These are phyloP conservation scores for Gossypium gossypioides DNA, from an alignment of 441 rosid genomes.

Conservation along the genomic window DNA sequence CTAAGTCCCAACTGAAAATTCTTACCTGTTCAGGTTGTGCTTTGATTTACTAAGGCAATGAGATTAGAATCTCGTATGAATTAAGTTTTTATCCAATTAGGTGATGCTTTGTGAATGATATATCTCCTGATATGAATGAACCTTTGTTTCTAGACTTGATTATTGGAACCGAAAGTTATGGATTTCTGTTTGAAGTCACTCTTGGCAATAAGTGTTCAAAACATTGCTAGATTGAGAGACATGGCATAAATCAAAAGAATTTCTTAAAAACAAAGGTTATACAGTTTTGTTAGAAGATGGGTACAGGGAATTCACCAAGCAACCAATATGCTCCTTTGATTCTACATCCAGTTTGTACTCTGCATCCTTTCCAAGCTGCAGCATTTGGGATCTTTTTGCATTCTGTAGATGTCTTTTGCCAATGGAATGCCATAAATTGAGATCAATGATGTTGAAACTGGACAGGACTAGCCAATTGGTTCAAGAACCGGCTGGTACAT, in stretches of 20 bases:
- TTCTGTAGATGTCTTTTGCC: not conserved
- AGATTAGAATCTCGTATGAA: not conserved
- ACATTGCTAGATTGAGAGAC: no score
- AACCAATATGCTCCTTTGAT: not conserved
- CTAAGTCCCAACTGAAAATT: not conserved
- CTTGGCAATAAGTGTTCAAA: no score
- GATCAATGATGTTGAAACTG: not conserved
- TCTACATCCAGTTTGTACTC: not conserved
- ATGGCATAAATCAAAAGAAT: no score
- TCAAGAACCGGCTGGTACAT: no score
- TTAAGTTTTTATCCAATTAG: not conserved
- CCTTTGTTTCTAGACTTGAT: not conserved
- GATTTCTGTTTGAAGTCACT: no score
- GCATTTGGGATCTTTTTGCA: not conserved
- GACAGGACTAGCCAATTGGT: not conserved
- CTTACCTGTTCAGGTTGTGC: not conserved
- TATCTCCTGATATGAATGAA: not conserved
- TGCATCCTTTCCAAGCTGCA: not conserved
- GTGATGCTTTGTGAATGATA: not conserved
- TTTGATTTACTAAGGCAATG: not conserved
- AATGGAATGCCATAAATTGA: no score
- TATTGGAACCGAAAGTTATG: not conserved
- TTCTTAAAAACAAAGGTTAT: no score
- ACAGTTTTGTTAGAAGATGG: not conserved
- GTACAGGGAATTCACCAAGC: not conserved